phyloP scores from a whole-genome alignment of 2,329 filamentous ascomycete species.

The Amauroascus verrucosus region DNA sequence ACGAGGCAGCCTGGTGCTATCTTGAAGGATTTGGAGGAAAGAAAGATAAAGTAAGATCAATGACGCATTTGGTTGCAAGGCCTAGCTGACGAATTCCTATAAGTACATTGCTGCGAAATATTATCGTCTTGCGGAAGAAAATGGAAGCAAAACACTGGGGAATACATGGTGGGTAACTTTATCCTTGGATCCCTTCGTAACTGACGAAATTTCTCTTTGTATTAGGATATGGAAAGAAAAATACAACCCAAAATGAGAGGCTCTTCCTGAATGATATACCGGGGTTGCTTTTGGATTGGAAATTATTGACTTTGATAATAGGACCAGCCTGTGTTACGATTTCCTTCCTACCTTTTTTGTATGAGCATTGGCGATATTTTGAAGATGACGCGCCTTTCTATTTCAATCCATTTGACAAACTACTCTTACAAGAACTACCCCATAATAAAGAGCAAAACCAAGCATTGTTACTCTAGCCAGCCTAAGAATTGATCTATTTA shows the following conservation, averaged over 20 bases:
- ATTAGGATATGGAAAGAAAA: slow-evolving; percentile 97
- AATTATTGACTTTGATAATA: too few relatives aligned
- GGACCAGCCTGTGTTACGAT: too few relatives aligned
- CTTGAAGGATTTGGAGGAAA: slow-evolving; percentile 92
- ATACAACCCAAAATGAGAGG: slow-evolving; percentile 51
- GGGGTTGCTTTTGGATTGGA: too few relatives aligned
- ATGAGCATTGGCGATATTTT: too few relatives aligned
- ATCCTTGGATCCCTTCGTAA: neutral
- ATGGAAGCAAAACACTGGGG: slow-evolving; percentile 79
- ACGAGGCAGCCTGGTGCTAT: slow-evolving; percentile 93
- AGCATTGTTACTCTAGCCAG: too few relatives aligned
- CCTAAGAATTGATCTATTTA: too few relatives aligned
- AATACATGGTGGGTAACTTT: slow-evolving; percentile 70
- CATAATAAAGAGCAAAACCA: too few relatives aligned
- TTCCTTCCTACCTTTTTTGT: too few relatives aligned
- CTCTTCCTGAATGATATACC: too few relatives aligned
- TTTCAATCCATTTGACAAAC: too few relatives aligned
- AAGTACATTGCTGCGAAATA: slow-evolving; percentile 58
- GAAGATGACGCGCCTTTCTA: too few relatives aligned
- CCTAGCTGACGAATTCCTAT: slow-evolving; percentile 14
- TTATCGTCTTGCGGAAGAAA: slow-evolving; percentile 77
- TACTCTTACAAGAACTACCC: too few relatives aligned
- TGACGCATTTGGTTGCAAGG: neutral
- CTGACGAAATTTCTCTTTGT: neutral
- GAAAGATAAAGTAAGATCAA: slow-evolving; percentile 83